These are phyloP conservation scores for Cardamine resedifolia DNA, from an alignment of 345 rosid genomes.

Conservation along the genomic window DNA sequence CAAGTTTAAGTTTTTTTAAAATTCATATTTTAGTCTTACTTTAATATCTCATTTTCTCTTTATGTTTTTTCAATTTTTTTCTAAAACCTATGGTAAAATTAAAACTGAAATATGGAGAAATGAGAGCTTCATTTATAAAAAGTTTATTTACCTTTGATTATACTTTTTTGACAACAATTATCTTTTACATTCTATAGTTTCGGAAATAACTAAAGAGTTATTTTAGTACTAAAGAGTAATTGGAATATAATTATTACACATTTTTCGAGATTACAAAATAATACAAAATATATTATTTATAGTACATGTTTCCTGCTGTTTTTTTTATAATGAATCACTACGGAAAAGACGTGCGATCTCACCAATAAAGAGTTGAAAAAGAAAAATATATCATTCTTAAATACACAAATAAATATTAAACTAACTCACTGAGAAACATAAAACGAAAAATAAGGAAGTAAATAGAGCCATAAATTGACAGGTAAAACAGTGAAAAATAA, in stretches of 20 bases:
- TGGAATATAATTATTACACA: slow-evolving; percentile 8
- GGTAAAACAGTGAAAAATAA: slow-evolving; percentile 26
- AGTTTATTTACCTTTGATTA: background rate
- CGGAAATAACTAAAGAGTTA: background rate
- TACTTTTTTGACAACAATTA: background rate
- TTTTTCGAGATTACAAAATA: background rate
- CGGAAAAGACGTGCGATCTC: slow-evolving; percentile 30
- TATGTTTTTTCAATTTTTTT: background rate
- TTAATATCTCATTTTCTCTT: background rate
- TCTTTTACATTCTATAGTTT: background rate
- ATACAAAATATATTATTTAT: background rate
- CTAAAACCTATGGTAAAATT: background rate
- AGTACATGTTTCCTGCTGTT: background rate
- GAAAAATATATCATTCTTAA: background rate
- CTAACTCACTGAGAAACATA: background rate
- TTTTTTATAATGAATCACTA: background rate
- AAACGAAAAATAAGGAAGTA: background rate
- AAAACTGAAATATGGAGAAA: background rate
- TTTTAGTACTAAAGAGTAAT: background rate
- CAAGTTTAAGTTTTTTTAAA: background rate
- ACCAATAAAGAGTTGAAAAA: slow-evolving; percentile 18
- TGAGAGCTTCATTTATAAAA: background rate
- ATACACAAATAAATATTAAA: background rate
- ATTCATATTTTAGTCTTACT: background rate
- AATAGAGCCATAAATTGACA: slow-evolving; percentile 1